Evolutionary conservation across 2,329 filamentous ascomycete genomes (phyloP).

Genomic region (Epichloe scottii): DNA sequence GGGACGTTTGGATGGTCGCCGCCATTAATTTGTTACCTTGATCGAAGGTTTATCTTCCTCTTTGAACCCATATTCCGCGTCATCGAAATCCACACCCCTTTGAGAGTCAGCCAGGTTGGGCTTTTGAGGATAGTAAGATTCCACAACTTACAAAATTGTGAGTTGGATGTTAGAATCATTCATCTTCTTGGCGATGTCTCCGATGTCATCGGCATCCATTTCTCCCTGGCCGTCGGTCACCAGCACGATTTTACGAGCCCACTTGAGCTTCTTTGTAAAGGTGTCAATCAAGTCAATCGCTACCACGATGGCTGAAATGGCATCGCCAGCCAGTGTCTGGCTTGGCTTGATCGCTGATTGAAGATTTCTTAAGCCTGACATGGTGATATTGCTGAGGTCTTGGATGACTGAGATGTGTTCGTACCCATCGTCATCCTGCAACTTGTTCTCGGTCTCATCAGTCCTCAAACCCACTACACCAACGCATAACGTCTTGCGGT

Average conservation of each 20-base stretch:
- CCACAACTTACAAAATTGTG: constrained; percentile 53
- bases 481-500: constrained; percentile 54
- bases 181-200: constrained; percentile 59
- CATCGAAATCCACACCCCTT: constrained; percentile 88
- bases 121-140: neutral
- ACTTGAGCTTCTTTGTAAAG: constrained; percentile 73
- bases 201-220: constrained; percentile 61
- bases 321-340: constrained; percentile 59
- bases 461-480: constrained; percentile 78
- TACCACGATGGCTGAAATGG: constrained; percentile 75
- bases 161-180: constrained; percentile 68
- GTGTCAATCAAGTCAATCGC: constrained; percentile 76
- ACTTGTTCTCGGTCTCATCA: constrained; percentile 58
- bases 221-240: constrained; percentile 68
- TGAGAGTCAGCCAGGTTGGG: neutral
- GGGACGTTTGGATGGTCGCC: neutral
- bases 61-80: constrained; percentile 77
- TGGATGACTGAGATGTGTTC: constrained; percentile 73
- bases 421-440: constrained; percentile 61
- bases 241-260: constrained; percentile 66
- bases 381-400: constrained; percentile 43
- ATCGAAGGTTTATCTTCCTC: constrained; percentile 67
- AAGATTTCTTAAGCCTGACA: constrained; percentile 58
- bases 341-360: constrained; percentile 54
- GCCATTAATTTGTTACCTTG: constrained; percentile 42